Conservation (phyloP, 2,329 filamentous ascomycete genomes). For the Chaetoscypha palmicola region DNA sequence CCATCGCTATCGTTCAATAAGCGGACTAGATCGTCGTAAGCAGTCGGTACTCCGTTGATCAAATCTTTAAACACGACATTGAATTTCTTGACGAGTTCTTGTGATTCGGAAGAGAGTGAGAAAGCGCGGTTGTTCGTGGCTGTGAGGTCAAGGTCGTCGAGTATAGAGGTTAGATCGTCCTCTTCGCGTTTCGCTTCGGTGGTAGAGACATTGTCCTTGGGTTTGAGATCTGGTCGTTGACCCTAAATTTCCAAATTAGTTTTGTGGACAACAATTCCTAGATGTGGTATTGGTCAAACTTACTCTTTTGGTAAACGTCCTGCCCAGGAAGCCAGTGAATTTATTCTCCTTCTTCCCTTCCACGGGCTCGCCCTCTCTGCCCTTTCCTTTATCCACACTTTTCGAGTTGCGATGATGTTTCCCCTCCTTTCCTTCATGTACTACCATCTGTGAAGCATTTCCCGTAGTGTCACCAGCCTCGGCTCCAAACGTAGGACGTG, state of each 20-base stretch:
- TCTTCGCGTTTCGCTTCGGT: constrained; percentile 46
- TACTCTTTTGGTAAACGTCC: constrained; percentile 20
- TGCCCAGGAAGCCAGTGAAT: constrained; percentile 34
- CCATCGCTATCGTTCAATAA: constrained; percentile 56
- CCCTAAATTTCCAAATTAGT: constrained; percentile 26
- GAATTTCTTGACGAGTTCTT: constrained; percentile 75
- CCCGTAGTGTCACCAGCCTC: constrained; percentile 22
- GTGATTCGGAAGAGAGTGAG: constrained; percentile 74
- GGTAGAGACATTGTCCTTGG: constrained; percentile 33
- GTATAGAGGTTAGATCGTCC: constrained; percentile 67
- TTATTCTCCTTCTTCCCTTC: constrained; percentile 32
- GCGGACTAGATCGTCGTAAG: constrained; percentile 74
- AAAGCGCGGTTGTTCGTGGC: constrained; percentile 82
- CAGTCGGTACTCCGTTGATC: constrained; percentile 85
- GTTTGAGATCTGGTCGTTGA: constrained; percentile 27
- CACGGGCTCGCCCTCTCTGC: constrained; percentile 27
- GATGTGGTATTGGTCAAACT: neutral
- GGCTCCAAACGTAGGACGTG: constrained; percentile 18
- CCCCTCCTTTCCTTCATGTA: constrained; percentile 34
- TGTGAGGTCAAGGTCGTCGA: constrained; percentile 77
- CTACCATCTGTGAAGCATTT: constrained; percentile 32
- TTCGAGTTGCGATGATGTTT: neutral
- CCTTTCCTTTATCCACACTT: constrained; percentile 16
- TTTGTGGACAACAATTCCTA: neutral
- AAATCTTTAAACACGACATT: constrained; percentile 88